phyloP scores from a whole-genome alignment of 306 rosid genomes.

The Sicyos edulis region DNA sequence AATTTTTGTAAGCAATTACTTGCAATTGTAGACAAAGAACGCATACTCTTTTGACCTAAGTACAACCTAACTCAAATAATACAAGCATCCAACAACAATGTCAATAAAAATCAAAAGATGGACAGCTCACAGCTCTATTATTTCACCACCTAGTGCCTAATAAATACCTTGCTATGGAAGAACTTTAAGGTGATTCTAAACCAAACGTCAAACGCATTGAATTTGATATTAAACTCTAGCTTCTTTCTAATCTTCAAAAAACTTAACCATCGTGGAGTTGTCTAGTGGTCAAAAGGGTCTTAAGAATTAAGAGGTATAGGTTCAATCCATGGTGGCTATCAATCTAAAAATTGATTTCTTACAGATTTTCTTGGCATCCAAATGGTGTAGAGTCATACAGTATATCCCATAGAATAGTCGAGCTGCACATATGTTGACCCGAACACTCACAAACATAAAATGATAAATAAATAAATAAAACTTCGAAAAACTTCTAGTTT shows the following conservation, averaged over 20 bases:
- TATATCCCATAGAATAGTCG: too few relatives aligned
- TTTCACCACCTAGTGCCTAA: slow-evolving; percentile 1
- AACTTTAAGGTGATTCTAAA: background rate
- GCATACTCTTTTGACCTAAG: background rate
- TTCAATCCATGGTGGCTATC: too few relatives aligned
- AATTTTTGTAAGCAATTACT: background rate
- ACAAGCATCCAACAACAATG: background rate
- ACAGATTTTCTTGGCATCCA: too few relatives aligned
- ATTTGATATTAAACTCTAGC: background rate
- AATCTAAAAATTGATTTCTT: too few relatives aligned
- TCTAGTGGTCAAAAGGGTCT: too few relatives aligned
- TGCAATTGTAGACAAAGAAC: background rate
- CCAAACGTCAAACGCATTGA: background rate
- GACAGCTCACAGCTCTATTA: background rate
- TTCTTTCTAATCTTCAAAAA: background rate
- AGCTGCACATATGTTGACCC: too few relatives aligned
- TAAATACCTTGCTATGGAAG: background rate
- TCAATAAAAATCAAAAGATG: background rate
- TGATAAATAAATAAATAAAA: too few relatives aligned
- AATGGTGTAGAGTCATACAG: too few relatives aligned
- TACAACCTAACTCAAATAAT: background rate
- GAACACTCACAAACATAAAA: too few relatives aligned
- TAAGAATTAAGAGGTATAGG: too few relatives aligned
- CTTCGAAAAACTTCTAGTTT: too few relatives aligned
- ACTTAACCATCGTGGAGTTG: too few relatives aligned